These are phyloP conservation scores for Luzula sylvatica DNA, from an alignment of 176 grass and related monocot species.

Conservation along the genomic window DNA sequence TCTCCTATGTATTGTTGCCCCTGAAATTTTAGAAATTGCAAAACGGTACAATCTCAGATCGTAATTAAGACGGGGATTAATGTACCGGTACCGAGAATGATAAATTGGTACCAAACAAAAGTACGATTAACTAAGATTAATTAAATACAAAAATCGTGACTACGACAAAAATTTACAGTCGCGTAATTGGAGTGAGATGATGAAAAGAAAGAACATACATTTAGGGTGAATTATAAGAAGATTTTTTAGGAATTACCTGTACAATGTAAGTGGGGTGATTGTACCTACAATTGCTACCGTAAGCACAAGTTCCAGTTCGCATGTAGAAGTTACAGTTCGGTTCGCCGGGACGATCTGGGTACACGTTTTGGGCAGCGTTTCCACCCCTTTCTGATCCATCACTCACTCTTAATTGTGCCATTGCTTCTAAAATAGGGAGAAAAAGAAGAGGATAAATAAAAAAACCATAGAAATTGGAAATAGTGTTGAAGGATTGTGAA, in stretches of 20 bases:
- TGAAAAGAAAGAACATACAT: not conserved
- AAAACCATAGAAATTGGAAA: not conserved
- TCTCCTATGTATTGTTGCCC: constrained; percentile 20
- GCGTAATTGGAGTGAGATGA: not conserved
- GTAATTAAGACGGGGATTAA: too few species aligned
- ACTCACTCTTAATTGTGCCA: constrained; percentile 18
- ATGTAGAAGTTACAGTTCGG: constrained; percentile 33
- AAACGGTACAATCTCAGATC: too few species aligned
- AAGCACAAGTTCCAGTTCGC: constrained; percentile 26
- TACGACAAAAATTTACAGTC: too few species aligned
- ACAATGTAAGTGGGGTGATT: constrained; percentile 27
- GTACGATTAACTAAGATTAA: too few species aligned
- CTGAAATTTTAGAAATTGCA: constrained; percentile 3
- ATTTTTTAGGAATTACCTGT: constrained; percentile 7
- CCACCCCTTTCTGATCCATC: constrained; percentile 15
- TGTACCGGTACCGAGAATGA: too few species aligned
- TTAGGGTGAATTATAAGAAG: not conserved
- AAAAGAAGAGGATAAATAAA: constrained; percentile 1
- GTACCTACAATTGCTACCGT: constrained; percentile 36
- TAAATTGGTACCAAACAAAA: too few species aligned
- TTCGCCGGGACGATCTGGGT: constrained; percentile 32
- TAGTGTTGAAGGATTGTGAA: not conserved
- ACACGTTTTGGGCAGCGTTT: constrained; percentile 1
- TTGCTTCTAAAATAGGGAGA: constrained; percentile 12
- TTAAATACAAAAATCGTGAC: too few species aligned